A percentile compares a stretch with the other conserved stretches of the same genome.
These are phyloP conservation scores for Fragaria vesca DNA, from an alignment of 306 rosid species.

Conservation along the genomic window DNA sequence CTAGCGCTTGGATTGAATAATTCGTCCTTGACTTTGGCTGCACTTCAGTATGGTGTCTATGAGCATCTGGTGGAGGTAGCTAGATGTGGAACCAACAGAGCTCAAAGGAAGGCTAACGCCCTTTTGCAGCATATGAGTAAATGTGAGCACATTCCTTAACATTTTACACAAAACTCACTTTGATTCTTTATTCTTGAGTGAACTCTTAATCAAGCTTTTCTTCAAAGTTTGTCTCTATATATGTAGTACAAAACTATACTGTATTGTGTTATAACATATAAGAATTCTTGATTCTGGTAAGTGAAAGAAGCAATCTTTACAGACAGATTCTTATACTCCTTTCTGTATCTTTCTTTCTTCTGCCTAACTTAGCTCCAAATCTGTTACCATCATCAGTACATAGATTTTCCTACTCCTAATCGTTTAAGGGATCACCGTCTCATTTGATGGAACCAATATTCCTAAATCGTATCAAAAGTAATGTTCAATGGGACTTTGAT, in stretches of 20 bases:
- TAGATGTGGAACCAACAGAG: constrained; percentile 71
- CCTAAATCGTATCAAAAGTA: not conserved
- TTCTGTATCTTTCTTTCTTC: constrained; percentile 7
- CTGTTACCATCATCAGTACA: not conserved
- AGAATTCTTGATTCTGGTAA: not conserved
- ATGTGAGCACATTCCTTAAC: constrained; percentile 63
- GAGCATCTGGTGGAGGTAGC: constrained; percentile 62
- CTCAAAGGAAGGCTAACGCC: constrained; percentile 74
- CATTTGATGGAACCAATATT: not conserved
- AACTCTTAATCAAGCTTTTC: not conserved
- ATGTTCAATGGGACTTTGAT: not conserved
- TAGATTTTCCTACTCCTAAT: not conserved
- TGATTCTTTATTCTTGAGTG: constrained; percentile 16
- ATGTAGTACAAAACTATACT: not conserved
- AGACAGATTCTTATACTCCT: not conserved
- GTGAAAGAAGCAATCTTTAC: constrained; percentile 1
- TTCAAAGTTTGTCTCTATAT: constrained; percentile 3
- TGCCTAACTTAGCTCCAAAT: not conserved
- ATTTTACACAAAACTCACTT: not conserved
- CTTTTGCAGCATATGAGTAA: constrained; percentile 65
- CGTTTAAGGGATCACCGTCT: not conserved
- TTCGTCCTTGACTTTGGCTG: constrained; percentile 61
- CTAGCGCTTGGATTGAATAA: constrained; percentile 66
- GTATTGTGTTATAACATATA: constrained; percentile 7
- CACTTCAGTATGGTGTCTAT: constrained; percentile 76